Conservation (phyloP, 495 filamentous ascomycete species). For the Aspergillus asperescens region DNA sequence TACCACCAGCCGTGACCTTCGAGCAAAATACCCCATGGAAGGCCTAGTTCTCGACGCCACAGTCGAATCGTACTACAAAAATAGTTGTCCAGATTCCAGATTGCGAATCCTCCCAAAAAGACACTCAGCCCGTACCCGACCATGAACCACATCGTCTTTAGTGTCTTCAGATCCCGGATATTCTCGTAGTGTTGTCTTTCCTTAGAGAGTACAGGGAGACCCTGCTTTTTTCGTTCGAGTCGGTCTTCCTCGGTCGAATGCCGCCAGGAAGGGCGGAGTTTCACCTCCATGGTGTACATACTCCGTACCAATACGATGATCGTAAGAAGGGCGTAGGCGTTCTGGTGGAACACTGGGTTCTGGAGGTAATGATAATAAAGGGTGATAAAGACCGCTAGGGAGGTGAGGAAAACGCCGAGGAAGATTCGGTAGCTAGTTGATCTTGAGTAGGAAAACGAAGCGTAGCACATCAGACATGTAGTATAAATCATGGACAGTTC, state of each 20-base stretch:
- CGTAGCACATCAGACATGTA: conserved; percentile 87
- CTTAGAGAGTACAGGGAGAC: conserved; percentile 36
- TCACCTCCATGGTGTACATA: conserved; percentile 87
- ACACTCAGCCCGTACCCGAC: conserved; percentile 63
- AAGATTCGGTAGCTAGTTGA: conserved; percentile 48
- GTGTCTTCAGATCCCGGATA: conserved; percentile 51
- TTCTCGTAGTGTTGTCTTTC: conserved; percentile 47
- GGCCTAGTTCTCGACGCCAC: conserved; percentile 66
- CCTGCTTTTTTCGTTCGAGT: conserved; percentile 33
- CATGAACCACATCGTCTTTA: conserved; percentile 72
- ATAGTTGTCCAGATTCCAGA: conserved; percentile 84
- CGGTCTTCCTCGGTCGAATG: conserved; percentile 43
- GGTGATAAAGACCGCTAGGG: conserved; percentile 74
- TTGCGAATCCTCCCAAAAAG: conserved; percentile 76
- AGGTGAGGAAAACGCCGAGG: conserved; percentile 56
- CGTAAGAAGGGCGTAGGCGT: conserved; percentile 79
- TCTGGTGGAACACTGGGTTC: conserved; percentile 89
- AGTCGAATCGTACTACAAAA: conserved; percentile 67
- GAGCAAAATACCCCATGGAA: conserved; percentile 86
- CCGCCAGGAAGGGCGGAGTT: conserved; percentile 56
- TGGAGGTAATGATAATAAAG: conserved; percentile 91
- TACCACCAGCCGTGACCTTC: conserved; percentile 99
- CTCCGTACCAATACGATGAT: conserved; percentile 67
- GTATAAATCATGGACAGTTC: conserved; percentile 98
- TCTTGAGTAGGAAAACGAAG: conserved; percentile 71